phyloP scores from a whole-genome alignment of 2,329 filamentous ascomycete genomes.

The Fusarium anthophilum region DNA sequence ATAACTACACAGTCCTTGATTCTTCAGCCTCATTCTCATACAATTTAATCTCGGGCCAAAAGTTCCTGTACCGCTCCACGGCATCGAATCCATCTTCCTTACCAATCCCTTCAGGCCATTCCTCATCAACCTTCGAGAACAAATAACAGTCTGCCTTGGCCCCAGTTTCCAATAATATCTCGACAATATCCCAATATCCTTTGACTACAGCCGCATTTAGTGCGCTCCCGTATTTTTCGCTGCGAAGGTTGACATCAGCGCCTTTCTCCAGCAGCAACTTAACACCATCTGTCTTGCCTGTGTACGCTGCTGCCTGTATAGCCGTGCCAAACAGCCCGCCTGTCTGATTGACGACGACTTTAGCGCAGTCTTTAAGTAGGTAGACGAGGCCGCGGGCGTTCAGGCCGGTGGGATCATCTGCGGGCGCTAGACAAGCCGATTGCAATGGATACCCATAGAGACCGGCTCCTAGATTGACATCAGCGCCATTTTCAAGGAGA shows the following conservation, averaged over 20 bases:
- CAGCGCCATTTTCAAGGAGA: not conserved
- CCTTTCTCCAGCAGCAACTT: not conserved
- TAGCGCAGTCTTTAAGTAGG: rapidly evolving
- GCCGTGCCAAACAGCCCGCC: not conserved
- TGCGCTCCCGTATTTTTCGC: rapidly evolving
- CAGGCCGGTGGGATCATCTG: rapidly evolving
- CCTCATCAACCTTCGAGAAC: rapidly evolving
- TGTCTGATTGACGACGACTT: rapidly evolving
- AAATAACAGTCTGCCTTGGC: not conserved
- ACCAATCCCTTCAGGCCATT: too few relatives aligned
- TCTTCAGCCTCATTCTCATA: rapidly evolving
- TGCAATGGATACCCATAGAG: not conserved
- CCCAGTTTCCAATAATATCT: rapidly evolving
- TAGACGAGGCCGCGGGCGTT: rapidly evolving
- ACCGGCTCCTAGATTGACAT: not conserved
- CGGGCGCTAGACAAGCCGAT: rapidly evolving
- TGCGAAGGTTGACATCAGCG: rapidly evolving
- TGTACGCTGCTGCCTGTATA: not conserved
- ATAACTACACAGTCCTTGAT: rapidly evolving
- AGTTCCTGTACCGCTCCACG: not conserved
- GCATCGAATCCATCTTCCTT: rapidly evolving
- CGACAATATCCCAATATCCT: not conserved
- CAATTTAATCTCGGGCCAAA: not conserved
- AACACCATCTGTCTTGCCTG: rapidly evolving
- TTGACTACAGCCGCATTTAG: not conserved